Conservation (phyloP, 208 protist genomes). For the Trypanosoma theileri region DNA sequence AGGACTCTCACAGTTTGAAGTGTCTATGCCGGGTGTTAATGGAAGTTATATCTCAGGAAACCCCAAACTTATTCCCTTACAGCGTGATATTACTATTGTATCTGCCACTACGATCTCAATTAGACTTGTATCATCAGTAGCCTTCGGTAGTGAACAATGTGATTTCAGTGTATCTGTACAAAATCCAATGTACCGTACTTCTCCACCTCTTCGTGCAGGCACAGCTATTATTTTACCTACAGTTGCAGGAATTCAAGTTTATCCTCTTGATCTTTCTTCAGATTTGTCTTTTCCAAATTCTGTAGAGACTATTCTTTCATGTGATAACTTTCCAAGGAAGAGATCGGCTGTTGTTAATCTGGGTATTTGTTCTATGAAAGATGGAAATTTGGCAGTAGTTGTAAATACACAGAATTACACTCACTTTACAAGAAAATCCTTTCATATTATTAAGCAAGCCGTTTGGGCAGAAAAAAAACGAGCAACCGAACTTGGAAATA, state of each 20-base stretch:
- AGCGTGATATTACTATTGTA: constrained; percentile 6
- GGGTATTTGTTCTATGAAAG: constrained; percentile 1
- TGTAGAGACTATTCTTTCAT: background rate
- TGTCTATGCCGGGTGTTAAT: background rate
- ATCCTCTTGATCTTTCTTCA: background rate
- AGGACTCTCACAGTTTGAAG: constrained; percentile 20
- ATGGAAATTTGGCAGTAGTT: background rate
- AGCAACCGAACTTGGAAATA: constrained; percentile 4
- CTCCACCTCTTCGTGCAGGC: constrained; percentile 1
- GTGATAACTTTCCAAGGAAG: background rate
- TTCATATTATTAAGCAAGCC: constrained; percentile 13
- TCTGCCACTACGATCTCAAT: background rate
- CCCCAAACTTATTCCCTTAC: background rate
- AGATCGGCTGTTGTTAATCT: background rate
- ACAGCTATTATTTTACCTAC: constrained; percentile 12
- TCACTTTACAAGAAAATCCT: background rate
- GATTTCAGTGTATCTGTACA: background rate
- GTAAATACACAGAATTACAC: constrained; percentile 9
- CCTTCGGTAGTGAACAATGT: constrained; percentile 28
- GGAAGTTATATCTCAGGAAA: background rate
- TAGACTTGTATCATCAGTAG: constrained; percentile 12
- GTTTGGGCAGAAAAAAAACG: constrained; percentile 5
- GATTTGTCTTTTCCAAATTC: background rate
- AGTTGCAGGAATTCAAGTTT: constrained; percentile 1
- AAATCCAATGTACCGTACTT: constrained; percentile 5